Evolutionary conservation across 208 protist genomes (phyloP).

Genomic region (Acanthamoeba healyi): DNA sequence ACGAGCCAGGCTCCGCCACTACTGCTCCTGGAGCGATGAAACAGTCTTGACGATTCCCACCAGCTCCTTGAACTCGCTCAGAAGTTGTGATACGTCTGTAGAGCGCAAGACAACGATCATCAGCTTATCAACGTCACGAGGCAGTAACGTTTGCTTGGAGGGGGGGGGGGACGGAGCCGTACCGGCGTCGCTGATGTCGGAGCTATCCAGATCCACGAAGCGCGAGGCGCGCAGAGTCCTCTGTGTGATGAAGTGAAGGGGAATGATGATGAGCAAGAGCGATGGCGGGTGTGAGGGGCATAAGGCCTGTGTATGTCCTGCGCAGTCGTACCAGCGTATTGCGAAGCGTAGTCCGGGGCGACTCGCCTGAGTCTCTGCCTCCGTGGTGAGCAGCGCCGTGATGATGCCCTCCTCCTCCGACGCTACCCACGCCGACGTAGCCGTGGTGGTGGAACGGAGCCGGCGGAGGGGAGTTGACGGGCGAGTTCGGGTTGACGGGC

Average conservation of each 20-base stretch:
- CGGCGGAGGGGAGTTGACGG: not conserved
- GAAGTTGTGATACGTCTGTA: not conserved
- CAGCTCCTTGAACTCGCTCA: conserved; percentile 53
- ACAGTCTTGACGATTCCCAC: conserved; percentile 8
- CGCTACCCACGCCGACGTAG: not conserved
- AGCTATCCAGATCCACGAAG: conserved; percentile 22
- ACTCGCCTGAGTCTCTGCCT: no score
- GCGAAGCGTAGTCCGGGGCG: not conserved
- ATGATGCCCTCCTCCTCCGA: not conserved
- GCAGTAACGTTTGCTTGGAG: not conserved
- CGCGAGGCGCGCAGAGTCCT: not conserved
- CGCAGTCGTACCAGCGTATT: not conserved
- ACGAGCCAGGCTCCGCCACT: no score
- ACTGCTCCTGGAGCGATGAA: conserved; percentile 16
- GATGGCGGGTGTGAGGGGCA: not conserved
- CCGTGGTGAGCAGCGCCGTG: not conserved
- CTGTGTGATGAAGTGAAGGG: no score
- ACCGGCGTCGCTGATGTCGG: not conserved
- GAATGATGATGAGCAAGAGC: no score
- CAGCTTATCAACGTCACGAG: not conserved
- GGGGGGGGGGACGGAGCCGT: not conserved
- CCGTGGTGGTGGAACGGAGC: not conserved
- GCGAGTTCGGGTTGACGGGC: not conserved
- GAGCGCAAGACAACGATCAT: not conserved
- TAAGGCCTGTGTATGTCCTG: not conserved